Percentiles rank a stretch among this genome's conserved stretches.
These are phyloP conservation scores for Diaporthe ilicicola DNA, from an alignment of 2,329 filamentous ascomycete species.

Conservation along the genomic window DNA sequence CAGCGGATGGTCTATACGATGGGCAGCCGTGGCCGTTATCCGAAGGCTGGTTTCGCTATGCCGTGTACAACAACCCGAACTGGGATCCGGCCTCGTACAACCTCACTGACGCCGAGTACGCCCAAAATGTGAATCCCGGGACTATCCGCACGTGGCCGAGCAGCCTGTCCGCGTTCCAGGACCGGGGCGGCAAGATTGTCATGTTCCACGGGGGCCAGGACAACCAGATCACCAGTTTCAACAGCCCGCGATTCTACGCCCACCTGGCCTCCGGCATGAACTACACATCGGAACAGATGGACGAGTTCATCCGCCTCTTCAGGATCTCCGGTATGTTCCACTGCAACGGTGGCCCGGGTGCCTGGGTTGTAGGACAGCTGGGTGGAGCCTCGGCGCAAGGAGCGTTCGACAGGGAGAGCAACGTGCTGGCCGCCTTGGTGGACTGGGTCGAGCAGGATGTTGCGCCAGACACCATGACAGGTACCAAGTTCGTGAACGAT, in stretches of 20 bases:
- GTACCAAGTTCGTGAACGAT: constrained; percentile 33
- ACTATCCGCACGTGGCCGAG: constrained; percentile 42
- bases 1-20: constrained; percentile 47
- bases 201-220: constrained; percentile 55
- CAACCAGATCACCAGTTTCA: constrained; percentile 52
- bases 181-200: constrained; percentile 54
- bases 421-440: constrained; percentile 55
- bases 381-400: constrained; percentile 30
- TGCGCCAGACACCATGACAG: constrained; percentile 48
- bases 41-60: constrained; percentile 58
- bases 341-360: constrained; percentile 55
- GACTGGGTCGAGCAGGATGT: constrained; percentile 54
- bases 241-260: constrained; percentile 57
- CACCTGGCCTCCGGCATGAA: constrained; percentile 53
- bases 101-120: constrained; percentile 45
- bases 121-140: constrained; percentile 35
- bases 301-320: constrained; percentile 60
- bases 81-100: constrained; percentile 51
- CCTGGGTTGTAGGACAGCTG: constrained; percentile 42
- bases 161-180: constrained; percentile 46
- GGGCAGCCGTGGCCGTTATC: constrained; percentile 52
- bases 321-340: constrained; percentile 61
- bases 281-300: constrained; percentile 43
- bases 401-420: constrained; percentile 47
- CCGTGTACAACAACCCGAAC: constrained; percentile 49